A percentile compares a stretch with the other conserved stretches of the same genome.
phyloP scores from a whole-genome alignment of 2,329 filamentous ascomycete genomes.

The Dichotomopilus funicola region DNA sequence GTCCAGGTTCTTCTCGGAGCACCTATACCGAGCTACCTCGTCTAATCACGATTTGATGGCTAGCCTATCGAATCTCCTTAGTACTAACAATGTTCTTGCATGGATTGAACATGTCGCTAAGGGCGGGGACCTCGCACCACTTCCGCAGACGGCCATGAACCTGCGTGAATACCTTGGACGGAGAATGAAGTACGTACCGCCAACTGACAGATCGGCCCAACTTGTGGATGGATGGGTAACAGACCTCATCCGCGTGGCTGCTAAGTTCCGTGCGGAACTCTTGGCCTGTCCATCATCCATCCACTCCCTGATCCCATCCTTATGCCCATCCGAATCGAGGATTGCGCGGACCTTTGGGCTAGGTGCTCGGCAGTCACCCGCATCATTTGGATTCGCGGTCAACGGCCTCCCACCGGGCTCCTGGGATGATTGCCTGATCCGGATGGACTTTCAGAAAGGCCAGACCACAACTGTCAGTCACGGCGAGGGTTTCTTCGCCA shows the following conservation, averaged over 20 bases:
- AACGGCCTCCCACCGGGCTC: slow-evolving; percentile 19
- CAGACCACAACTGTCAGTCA: slow-evolving; percentile 23
- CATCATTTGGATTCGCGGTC: slow-evolving; percentile 11
- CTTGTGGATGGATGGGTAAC: slow-evolving; percentile 27
- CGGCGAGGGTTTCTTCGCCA: slow-evolving; percentile 26
- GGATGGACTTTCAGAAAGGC: slow-evolving; percentile 26
- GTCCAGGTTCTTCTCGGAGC: slow-evolving; percentile 24
- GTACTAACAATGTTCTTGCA: slow-evolving; percentile 31
- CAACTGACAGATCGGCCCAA: slow-evolving; percentile 19
- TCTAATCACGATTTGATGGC: slow-evolving; percentile 35
- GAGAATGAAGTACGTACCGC: slow-evolving; percentile 22
- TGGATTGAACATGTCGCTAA: slow-evolving; percentile 30
- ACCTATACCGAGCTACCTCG: slow-evolving; percentile 21
- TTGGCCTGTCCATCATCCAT: slow-evolving; percentile 30
- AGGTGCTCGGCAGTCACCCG: not conserved
- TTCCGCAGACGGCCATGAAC: slow-evolving; percentile 27
- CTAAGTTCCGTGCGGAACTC: slow-evolving; percentile 29
- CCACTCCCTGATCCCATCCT: slow-evolving; percentile 27
- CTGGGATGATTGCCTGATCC: slow-evolving; percentile 32
- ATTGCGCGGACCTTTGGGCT: slow-evolving; percentile 23
- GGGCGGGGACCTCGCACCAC: slow-evolving; percentile 18
- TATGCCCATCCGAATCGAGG: slow-evolving; percentile 30
- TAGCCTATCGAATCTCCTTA: slow-evolving; percentile 55
- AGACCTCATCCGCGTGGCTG: slow-evolving; percentile 29
- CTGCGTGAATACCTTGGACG: slow-evolving; percentile 26